Conservation (phyloP, 306 rosid genomes). For the Castanopsis chinensis region DNA sequence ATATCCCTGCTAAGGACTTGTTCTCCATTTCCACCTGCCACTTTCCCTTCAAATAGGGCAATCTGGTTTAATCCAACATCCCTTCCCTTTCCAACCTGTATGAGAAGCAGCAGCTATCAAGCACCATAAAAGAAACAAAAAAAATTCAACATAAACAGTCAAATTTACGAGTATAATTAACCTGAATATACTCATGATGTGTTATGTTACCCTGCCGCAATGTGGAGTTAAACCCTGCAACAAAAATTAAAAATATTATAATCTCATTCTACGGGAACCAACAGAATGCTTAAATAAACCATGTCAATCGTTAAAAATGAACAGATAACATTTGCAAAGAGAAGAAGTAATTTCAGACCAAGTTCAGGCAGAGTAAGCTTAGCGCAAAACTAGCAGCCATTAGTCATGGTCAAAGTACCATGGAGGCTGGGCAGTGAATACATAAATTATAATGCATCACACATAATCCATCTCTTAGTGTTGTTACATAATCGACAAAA, state of each 20-base stretch:
- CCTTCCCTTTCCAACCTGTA: constrained; percentile 98
- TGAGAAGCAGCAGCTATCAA: constrained; percentile 28
- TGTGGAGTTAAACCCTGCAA: constrained; percentile 94
- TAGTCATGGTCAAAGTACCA: not conserved
- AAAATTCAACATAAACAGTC: constrained; percentile 16
- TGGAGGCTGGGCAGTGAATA: not conserved
- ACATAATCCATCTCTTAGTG: not conserved
- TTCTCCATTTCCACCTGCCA: constrained; percentile 99
- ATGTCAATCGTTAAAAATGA: not conserved
- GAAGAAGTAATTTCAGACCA: not conserved
- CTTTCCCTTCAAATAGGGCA: constrained; percentile 98
- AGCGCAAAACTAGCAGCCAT: not conserved
- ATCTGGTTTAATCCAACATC: constrained; percentile 98
- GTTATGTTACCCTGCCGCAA: constrained; percentile 93
- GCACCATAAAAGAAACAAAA: constrained; percentile 14
- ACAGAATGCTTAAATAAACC: not conserved
- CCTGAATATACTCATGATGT: constrained; percentile 98
- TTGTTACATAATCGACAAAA: not conserved
- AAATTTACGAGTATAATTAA: constrained; percentile 25
- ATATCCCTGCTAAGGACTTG: constrained; percentile 95
- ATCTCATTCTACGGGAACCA: not conserved
- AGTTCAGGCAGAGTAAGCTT: not conserved
- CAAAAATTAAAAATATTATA: not conserved
- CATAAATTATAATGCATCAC: not conserved
- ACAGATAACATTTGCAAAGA: not conserved